Evolutionary conservation across 192 early-diverging fungal genomes (phyloP), one percentile per base, ranked within the genome.

Genomic region (Backusella macrospora): DNA sequence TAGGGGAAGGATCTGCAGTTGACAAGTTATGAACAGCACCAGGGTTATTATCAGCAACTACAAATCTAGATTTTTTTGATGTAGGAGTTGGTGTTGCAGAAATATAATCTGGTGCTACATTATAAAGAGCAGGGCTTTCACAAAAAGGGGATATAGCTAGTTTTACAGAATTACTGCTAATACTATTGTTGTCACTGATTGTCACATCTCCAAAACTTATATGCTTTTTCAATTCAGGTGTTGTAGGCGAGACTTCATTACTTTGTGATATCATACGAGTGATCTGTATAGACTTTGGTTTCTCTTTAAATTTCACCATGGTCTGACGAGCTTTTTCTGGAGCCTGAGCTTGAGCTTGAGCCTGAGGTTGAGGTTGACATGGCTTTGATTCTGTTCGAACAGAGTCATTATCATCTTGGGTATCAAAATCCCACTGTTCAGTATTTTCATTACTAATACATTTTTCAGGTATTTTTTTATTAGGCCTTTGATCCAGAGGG

Each of bases 371-470:
- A 34, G 29, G 29, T 34, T 34, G 29, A 4, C 5, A 49, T 49
- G 1, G 2, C 6, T 13, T 59, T 59, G 52, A 12, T 59, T 59
- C 52, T 26, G 52, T 13, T 59, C 10, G 21, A 9, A 55, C 10
- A 23, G 52, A 23, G 29, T 29, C 48, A 15, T 45, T 62, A 40
- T 71, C 43, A 55, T 72, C 63, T 23, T 76, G 77, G 46, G 62
- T 82, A 81, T 81, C 84, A 82, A 92, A 92, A 62, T 93, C 90
- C 91, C 91, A 93, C 26, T 88, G 85, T 3, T 87, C 87, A 15
- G 86, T 86, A 63, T 80, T 84, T 29, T 73, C 75, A 65, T 76
- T 73, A 43, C 78, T 68, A 10, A 77, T 67, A 7, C 72, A 69
- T 62, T 83, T 83, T 65, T 79, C 82, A 52, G 82, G 47, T 46